Conservation (phyloP, 78 protist species). For the Dictyostelium intermedium region DNA sequence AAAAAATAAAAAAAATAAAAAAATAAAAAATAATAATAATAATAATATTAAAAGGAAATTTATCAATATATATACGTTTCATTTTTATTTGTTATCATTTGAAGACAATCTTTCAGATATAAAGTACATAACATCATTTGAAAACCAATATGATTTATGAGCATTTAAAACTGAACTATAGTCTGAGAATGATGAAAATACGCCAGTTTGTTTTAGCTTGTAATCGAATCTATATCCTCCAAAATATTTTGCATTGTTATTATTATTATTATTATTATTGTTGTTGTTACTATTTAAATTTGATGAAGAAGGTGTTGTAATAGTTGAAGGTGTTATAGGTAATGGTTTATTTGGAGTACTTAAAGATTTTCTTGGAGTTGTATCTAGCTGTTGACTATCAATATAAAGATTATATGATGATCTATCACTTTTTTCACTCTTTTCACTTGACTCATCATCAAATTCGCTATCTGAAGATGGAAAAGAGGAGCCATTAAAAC, state of each 20-base stretch:
- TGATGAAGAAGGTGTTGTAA: neutral
- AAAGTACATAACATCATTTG: slow-evolving; percentile 51
- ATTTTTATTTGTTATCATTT: neutral
- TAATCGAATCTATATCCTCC: slow-evolving; percentile 67
- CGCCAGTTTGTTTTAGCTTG: slow-evolving; percentile 39
- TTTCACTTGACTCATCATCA: slow-evolving; percentile 16
- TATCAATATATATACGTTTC: too few relatives aligned
- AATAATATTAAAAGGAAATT: too few relatives aligned
- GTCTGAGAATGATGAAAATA: slow-evolving; percentile 17
- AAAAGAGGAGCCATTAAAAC: neutral
- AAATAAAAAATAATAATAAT: neutral
- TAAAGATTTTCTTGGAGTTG: neutral
- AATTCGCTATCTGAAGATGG: slow-evolving; percentile 1
- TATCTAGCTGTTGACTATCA: neutral
- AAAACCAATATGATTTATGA: slow-evolving; percentile 54
- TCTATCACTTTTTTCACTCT: neutral
- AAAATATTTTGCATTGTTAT: slow-evolving; percentile 5
- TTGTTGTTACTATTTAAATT: neutral
- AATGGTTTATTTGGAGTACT: neutral
- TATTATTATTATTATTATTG: neutral
- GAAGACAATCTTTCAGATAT: slow-evolving; percentile 29
- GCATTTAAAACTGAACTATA: slow-evolving; percentile 26
- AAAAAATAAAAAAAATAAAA: neutral
- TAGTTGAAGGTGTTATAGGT: neutral
- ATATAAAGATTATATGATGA: neutral